Percentiles rank a stretch among this genome's conserved stretches.
Conservation (phyloP, 306 rosid species). For the Cicer pinnatifidum region DNA sequence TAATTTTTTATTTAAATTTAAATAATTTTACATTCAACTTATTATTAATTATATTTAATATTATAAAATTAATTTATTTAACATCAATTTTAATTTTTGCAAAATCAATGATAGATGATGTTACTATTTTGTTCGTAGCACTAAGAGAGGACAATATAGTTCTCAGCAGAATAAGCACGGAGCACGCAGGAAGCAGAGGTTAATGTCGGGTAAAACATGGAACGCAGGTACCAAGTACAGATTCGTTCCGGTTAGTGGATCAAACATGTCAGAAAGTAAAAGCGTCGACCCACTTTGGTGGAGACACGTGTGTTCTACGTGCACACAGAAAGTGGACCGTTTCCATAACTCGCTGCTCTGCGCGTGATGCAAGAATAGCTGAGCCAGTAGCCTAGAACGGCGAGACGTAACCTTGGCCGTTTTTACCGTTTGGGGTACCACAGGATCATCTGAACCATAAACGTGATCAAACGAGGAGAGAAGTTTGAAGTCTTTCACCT, state of each 20-base stretch:
- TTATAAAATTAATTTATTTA: no score
- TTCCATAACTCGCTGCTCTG: neutral
- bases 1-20: no score
- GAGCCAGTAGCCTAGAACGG: slow-evolving; percentile 27
- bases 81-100: no score
- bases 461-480: slow-evolving; percentile 21
- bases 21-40: no score
- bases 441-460: neutral
- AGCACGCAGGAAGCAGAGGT: slow-evolving; percentile 33
- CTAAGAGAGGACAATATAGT: neutral
- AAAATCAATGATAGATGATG: no score
- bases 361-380: slow-evolving; percentile 15
- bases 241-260: slow-evolving; percentile 28
- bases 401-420: slow-evolving; percentile 39
- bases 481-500: neutral
- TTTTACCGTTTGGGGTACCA: slow-evolving; percentile 40
- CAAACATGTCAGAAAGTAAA: neutral
- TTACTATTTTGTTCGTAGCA: no score
- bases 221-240: slow-evolving; percentile 42
- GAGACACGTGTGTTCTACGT: neutral
- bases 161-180: neutral
- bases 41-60: no score
- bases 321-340: neutral
- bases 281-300: neutral
- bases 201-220: slow-evolving; percentile 37